Percentiles rank a stretch among this genome's conserved stretches.
phyloP scores from a whole-genome alignment of 495 filamentous ascomycete genomes.

The Darksidea phi region DNA sequence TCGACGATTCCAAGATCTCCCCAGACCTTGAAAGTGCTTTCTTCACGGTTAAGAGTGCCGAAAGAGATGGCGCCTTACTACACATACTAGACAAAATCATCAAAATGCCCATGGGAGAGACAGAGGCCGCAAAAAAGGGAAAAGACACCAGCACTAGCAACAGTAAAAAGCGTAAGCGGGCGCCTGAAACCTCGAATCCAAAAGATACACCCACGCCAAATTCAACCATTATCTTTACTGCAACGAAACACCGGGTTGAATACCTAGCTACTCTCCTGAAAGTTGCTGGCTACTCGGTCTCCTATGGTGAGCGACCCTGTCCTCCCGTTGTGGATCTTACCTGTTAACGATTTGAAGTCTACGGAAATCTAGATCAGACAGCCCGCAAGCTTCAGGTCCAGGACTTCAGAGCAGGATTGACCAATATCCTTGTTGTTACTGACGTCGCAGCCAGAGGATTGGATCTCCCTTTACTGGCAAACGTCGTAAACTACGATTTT shows the following conservation, averaged over 20 bases:
- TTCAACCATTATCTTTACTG: conserved; percentile 90
- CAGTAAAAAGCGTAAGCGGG: conserved; percentile 54
- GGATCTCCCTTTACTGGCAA: conserved; percentile 92
- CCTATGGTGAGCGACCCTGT: conserved; percentile 51
- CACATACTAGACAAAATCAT: conserved; percentile 88
- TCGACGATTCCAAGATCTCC: conserved; percentile 95
- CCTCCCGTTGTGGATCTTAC: background rate
- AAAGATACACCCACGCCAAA: conserved; percentile 66
- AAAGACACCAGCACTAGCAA: conserved; percentile 37
- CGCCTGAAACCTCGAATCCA: conserved; percentile 46
- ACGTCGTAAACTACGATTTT: conserved; percentile 99
- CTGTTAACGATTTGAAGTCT: conserved; percentile 49
- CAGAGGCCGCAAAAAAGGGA: conserved; percentile 50
- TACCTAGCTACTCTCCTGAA: conserved; percentile 74
- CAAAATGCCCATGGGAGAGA: conserved; percentile 79
- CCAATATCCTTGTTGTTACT: conserved; percentile 93
- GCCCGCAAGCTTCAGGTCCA: conserved; percentile 88
- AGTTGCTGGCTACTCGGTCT: conserved; percentile 78
- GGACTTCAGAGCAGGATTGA: conserved; percentile 76
- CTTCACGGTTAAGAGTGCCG: conserved; percentile 84
- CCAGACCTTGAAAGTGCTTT: conserved; percentile 91
- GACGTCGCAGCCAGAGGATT: conserved; percentile 97
- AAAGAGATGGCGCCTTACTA: conserved; percentile 89
- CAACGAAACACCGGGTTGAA: conserved; percentile 98
- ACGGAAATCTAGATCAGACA: conserved; percentile 89